These are phyloP conservation scores for Malus fusca DNA, from an alignment of 306 rosid genomes.

Conservation along the genomic window DNA sequence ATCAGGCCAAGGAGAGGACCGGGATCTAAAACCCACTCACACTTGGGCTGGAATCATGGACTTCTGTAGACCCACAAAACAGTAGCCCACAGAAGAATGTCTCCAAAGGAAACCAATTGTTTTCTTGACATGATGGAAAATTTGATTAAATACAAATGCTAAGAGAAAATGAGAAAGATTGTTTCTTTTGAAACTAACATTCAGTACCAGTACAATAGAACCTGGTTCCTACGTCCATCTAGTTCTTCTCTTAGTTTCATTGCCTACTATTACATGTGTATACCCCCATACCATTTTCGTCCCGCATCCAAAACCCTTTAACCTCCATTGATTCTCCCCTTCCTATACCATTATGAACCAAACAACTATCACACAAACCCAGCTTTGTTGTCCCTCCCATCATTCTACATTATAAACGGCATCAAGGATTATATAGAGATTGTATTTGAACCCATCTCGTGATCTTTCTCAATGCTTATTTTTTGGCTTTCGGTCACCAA, in stretches of 20 bases:
- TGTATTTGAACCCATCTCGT: conserved; percentile 16
- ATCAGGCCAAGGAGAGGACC: no score
- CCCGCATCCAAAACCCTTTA: neutral
- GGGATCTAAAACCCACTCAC: no score
- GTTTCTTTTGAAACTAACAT: neutral
- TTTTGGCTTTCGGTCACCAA: neutral
- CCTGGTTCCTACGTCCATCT: neutral
- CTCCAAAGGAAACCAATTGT: neutral
- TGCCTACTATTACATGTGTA: neutral
- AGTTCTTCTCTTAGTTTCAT: neutral
- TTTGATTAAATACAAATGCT: neutral
- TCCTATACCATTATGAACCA: neutral
- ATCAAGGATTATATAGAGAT: conserved; percentile 13
- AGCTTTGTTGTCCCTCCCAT: neutral
- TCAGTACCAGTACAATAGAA: neutral
- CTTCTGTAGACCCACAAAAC: neutral
- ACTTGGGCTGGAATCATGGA: neutral
- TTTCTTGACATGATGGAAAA: neutral
- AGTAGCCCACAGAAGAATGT: neutral
- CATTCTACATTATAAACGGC: conserved; percentile 22
- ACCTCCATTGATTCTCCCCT: neutral
- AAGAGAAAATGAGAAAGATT: neutral
- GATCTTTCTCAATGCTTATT: conserved; percentile 1
- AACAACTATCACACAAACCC: neutral
- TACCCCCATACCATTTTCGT: neutral